phyloP scores from a whole-genome alignment of 257 asterid species.

The Penstemon davidsonii region DNA sequence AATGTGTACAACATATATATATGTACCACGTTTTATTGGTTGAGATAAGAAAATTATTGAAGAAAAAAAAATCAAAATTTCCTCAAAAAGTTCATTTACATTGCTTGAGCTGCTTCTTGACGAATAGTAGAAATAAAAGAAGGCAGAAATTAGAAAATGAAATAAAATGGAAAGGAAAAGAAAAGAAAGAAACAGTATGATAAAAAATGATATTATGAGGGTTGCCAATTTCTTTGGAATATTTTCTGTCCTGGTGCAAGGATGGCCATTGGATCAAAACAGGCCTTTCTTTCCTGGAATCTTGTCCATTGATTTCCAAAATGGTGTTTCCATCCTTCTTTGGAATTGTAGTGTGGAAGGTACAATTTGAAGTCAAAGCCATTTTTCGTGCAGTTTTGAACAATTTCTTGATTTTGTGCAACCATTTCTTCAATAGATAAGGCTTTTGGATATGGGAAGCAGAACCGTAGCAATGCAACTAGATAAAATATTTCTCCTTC shows the following conservation, averaged over 20 bases:
- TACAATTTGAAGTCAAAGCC: conserved; percentile 71
- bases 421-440: conserved; percentile 58
- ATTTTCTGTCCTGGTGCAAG: conserved; percentile 96
- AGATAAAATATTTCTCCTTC: conserved; percentile 67
- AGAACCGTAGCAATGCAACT: conserved; percentile 75
- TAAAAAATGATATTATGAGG: conserved; percentile 22
- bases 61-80: conserved; percentile 26
- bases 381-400: conserved; percentile 50
- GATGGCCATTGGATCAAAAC: conserved; percentile 82
- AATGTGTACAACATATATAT: not conserved
- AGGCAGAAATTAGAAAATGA: not conserved
- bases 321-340: conserved; percentile 70
- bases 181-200: not conserved
- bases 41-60: conserved; percentile 17
- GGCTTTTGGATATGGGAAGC: conserved; percentile 53
- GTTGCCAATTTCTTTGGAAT: conserved; percentile 58
- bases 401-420: conserved; percentile 65
- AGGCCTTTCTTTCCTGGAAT: conserved; percentile 60
- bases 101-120: conserved; percentile 30
- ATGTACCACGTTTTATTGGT: conserved; percentile 29
- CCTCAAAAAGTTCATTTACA: conserved; percentile 57
- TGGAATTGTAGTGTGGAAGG: conserved; percentile 71
- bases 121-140: conserved; percentile 24
- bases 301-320: conserved; percentile 84
- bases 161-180: not conserved